Evolutionary conservation across 352 stramenopile genomes (phyloP), one percentile per base, ranked within the genome.

Genomic region (Phytophthora nicotianae): DNA sequence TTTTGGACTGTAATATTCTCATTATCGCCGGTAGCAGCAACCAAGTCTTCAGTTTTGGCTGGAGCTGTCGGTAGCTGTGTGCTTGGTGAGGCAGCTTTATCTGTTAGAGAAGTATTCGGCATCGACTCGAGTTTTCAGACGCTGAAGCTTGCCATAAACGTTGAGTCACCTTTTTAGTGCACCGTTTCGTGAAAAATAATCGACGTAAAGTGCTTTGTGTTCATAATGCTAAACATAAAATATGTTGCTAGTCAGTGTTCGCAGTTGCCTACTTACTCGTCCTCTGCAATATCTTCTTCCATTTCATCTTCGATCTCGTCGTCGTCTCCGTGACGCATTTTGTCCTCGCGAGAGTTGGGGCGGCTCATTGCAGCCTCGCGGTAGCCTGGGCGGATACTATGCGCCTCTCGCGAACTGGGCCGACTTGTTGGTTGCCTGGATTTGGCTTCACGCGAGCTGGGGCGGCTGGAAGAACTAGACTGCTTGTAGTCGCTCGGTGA

Each of bases 251-350:
- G n/a, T n/a, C n/a, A 2, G 13, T 17, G 3, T 32, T 16, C 29
- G 26, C 26, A 9, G 24, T 2, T 58, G 16, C 59, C 77, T 67
- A 85, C 19, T 86, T 67, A 85, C 19, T 86, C 74, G 38, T 89
- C 83, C 16, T 91, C 83, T 1, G 63, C 80, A 61, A 94, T 94
- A 29, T 91, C 86, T 75, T 93, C 86, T 51, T 92, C 81, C 75
- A 94, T 74, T 32, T 92, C 85, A 29, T 88, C 84, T 24, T 89
- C 84, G 20, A 81, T 56, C 2, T 90, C 80, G 13, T 83, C 65
- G 11, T 74, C 53, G 33, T 50, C 60, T 37, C 38, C 47, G 37
- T 24, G 56, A 24, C 54, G 47, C 20, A 67, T 58, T 40, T 86
- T 87, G 0, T 58, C 63, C 7, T 81, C 74, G 23, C 66, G 68